phyloP scores from a whole-genome alignment of 1,284 basidiomycete genomes.

The Puccinia novopanici region DNA sequence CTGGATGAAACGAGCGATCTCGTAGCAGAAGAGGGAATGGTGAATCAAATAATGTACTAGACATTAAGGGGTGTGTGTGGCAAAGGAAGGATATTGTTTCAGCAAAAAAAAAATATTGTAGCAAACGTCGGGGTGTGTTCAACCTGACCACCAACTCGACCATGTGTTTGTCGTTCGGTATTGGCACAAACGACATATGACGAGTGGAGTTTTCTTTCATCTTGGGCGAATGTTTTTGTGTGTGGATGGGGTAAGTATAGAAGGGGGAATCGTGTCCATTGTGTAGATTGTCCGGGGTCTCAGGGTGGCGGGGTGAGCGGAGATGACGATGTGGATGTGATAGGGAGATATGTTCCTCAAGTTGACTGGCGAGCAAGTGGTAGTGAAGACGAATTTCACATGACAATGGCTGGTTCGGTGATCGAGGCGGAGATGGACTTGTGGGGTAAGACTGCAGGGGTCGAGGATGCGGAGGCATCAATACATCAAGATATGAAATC shows the following conservation, averaged over 20 bases:
- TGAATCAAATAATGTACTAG: neutral
- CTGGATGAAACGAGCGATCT: neutral
- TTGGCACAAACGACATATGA: too few relatives aligned
- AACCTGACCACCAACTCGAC: neutral
- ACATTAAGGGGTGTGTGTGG: neutral
- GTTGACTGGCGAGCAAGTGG: neutral
- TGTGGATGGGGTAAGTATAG: neutral
- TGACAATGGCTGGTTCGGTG: constrained; percentile 39
- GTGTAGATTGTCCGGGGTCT: neutral
- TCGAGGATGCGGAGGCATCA: neutral
- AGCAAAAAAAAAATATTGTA: neutral
- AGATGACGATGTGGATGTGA: neutral
- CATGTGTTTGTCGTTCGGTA: neutral
- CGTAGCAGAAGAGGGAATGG: neutral
- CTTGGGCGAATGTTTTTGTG: neutral
- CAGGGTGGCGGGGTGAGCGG: neutral
- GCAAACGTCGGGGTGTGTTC: neutral
- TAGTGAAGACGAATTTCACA: neutral
- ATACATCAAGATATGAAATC: neutral
- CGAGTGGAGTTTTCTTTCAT: neutral
- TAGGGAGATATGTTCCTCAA: neutral
- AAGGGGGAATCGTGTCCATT: neutral
- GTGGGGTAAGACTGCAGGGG: constrained; percentile 32
- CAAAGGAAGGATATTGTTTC: neutral
- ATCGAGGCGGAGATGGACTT: constrained; percentile 51